Percentiles rank a stretch among this genome's conserved stretches.
These are phyloP conservation scores for Sporisorium scitamineum DNA, from an alignment of 1,284 basidiomycete species.

Conservation along the genomic window DNA sequence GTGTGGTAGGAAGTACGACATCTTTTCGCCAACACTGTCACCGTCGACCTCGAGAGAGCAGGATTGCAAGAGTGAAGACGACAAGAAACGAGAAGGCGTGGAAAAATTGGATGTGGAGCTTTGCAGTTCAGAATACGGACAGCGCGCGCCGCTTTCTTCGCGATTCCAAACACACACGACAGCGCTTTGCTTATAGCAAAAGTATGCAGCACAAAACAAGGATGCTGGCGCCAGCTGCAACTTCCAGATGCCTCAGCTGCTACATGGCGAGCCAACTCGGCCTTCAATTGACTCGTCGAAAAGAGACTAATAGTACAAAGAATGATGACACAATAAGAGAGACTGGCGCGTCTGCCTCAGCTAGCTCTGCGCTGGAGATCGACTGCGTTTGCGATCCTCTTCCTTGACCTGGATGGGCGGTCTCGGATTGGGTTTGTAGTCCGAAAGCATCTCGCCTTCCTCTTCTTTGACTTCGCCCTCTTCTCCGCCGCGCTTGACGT, in stretches of 20 bases:
- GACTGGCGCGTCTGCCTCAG: not conserved
- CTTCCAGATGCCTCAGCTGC: not conserved
- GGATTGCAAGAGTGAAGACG: not conserved
- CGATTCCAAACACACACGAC: slow-evolving; percentile 8
- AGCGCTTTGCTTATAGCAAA: not conserved
- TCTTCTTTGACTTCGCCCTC: slow-evolving; percentile 39
- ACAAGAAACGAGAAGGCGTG: slow-evolving; percentile 3
- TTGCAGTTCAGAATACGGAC: slow-evolving; percentile 22
- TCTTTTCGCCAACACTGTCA: slow-evolving; percentile 18
- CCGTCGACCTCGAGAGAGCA: not conserved
- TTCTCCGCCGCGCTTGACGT: slow-evolving; percentile 25
- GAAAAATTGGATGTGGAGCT: slow-evolving; percentile 24
- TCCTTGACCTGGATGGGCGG: slow-evolving; percentile 27
- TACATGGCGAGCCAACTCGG: not conserved
- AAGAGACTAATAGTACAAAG: slow-evolving; percentile 22
- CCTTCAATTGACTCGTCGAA: not conserved
- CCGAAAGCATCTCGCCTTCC: slow-evolving; percentile 37
- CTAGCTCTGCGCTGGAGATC: slow-evolving; percentile 31
- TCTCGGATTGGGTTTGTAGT: slow-evolving; percentile 14
- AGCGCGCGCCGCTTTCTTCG: not conserved
- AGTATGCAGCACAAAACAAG: too few relatives aligned
- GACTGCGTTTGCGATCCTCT: slow-evolving; percentile 48
- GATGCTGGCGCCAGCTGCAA: not conserved
- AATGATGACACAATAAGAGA: not conserved
- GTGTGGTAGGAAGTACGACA: slow-evolving; percentile 82